These are phyloP conservation scores for Arachnomyces sp. DNA, from an alignment of 2,329 filamentous ascomycete genomes.

Conservation along the genomic window DNA sequence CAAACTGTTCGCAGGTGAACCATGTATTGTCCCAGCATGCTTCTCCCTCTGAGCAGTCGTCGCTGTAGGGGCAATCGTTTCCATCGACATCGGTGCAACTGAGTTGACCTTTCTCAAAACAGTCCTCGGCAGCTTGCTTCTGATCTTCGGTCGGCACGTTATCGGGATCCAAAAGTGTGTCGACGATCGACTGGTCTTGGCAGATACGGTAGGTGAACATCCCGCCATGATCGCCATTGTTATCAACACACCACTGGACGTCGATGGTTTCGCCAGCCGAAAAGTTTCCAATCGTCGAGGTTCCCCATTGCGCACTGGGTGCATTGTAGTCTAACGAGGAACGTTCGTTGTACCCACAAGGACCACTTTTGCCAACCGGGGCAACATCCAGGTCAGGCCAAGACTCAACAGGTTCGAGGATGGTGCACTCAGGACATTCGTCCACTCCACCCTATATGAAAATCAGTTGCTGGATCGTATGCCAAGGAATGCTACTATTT, in stretches of 20 bases:
- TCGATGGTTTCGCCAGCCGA: conserved; percentile 38
- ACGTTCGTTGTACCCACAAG: conserved; percentile 49
- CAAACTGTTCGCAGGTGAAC: conserved; percentile 45
- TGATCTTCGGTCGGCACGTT: conserved; percentile 42
- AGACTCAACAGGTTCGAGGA: conserved; percentile 45
- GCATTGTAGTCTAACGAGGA: conserved; percentile 49
- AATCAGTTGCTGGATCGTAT: not conserved
- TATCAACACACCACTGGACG: conserved; percentile 47
- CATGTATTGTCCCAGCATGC: conserved; percentile 42
- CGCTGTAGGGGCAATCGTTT: conserved; percentile 39
- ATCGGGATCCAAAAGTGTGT: conserved; percentile 39
- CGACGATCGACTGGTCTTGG: conserved; percentile 40
- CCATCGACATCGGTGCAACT: conserved; percentile 42
- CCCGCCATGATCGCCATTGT: conserved; percentile 47
- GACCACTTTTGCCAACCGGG: conserved; percentile 42
- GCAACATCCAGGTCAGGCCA: conserved; percentile 45
- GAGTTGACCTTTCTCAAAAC: conserved; percentile 40
- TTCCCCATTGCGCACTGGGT: conserved; percentile 40
- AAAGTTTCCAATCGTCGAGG: conserved; percentile 38
- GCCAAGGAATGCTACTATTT: not conserved
- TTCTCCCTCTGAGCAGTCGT: conserved; percentile 37
- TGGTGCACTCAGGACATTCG: conserved; percentile 49
- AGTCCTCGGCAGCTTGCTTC: conserved; percentile 45
- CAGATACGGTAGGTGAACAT: conserved; percentile 48
- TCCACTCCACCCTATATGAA: conserved; percentile 39